These are phyloP conservation scores for Backusella tarrabulga DNA, from an alignment of 192 early-diverging fungal genomes.

Conservation along the genomic window DNA sequence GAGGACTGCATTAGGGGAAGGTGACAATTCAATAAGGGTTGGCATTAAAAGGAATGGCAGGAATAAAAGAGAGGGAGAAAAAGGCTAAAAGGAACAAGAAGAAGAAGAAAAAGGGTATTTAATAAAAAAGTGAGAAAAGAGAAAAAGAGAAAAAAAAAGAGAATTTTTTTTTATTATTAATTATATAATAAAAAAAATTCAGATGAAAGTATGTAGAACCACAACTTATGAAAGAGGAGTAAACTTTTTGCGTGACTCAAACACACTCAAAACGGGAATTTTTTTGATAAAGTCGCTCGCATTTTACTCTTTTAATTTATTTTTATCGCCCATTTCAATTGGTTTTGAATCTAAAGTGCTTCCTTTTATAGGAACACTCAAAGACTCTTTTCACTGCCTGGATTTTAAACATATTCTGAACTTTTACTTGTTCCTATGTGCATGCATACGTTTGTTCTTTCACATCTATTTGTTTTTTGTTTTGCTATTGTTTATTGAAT, in stretches of 20 bases:
- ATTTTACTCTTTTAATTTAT: slow-evolving; percentile 7
- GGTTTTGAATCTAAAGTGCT: neutral
- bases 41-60: neutral
- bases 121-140: neutral
- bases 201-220: neutral
- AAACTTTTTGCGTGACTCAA: neutral
- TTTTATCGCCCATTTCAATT: neutral
- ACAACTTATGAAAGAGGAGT: neutral
- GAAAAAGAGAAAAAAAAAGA: neutral
- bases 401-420: neutral
- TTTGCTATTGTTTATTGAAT: neutral
- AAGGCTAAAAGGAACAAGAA: neutral
- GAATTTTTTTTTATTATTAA: neutral
- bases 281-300: neutral
- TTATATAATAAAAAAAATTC: neutral
- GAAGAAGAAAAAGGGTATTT: neutral
- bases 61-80: neutral
- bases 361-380: neutral
- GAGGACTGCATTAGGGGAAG: neutral
- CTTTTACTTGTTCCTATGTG: neutral
- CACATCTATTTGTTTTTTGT: neutral
- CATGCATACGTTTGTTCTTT: neutral
- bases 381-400: neutral
- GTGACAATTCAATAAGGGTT: neutral
- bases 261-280: neutral